These are phyloP conservation scores for Gleditsia sinensis DNA, from an alignment of 306 rosid genomes.

Conservation along the genomic window DNA sequence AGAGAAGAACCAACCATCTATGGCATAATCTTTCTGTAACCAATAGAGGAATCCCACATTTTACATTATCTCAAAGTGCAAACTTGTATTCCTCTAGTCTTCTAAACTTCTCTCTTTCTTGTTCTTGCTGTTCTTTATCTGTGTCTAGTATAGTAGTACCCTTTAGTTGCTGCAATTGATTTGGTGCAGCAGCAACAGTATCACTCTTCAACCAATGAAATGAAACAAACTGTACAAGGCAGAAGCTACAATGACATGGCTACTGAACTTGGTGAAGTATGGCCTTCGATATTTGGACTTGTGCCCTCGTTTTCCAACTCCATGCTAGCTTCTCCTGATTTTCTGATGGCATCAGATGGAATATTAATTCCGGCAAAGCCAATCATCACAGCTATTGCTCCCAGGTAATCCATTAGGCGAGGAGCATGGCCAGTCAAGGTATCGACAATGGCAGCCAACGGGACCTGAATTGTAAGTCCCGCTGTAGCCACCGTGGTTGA, in stretches of 20 bases:
- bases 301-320: constrained; percentile 52
- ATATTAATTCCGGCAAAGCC: constrained; percentile 89
- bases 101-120: neutral
- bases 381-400: constrained; percentile 79
- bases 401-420: constrained; percentile 73
- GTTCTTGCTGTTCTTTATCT: neutral
- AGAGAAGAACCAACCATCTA: neutral
- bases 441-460: constrained; percentile 89
- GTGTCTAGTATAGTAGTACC: neutral
- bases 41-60: neutral
- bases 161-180: constrained; percentile 22
- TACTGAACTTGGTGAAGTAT: constrained; percentile 31
- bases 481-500: constrained; percentile 96
- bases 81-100: neutral
- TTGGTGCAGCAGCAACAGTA: neutral
- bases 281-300: constrained; percentile 29
- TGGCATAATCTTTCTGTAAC: neutral
- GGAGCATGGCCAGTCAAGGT: constrained; percentile 79
- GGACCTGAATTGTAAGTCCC: constrained; percentile 94
- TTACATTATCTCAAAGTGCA: neutral
- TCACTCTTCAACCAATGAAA: constrained; percentile 7
- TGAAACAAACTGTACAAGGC: constrained; percentile 15
- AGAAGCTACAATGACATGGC: constrained; percentile 33
- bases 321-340: constrained; percentile 42
- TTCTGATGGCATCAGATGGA: constrained; percentile 57